Evolutionary conservation across 1,284 basidiomycete genomes (phyloP).

Genomic region (Trametes polyzona): DNA sequence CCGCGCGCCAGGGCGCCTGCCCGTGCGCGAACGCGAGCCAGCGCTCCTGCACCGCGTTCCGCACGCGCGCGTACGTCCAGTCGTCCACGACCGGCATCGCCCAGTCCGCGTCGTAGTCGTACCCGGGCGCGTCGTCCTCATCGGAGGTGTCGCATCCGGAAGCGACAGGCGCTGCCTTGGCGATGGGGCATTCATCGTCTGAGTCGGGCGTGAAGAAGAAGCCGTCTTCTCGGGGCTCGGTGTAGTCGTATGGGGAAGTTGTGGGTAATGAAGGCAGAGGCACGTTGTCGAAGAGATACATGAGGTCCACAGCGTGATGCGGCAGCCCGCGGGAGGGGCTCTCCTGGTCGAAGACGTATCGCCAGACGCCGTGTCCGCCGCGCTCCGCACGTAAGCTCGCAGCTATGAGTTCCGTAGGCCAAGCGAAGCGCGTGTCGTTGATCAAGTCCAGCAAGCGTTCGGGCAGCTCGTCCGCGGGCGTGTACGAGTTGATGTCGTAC

Average conservation of each 20-base stretch:
- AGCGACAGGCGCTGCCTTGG: neutral
- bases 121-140: conserved; percentile 25
- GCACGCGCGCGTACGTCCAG: conserved; percentile 64
- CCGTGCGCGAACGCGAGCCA: conserved; percentile 79
- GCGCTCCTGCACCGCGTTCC: conserved; percentile 67
- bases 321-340: conserved; percentile 61
- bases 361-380: conserved; percentile 63
- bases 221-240: conserved; percentile 27
- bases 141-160: conserved; percentile 31
- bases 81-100: conserved; percentile 53
- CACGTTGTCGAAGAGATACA: conserved; percentile 77
- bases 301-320: conserved; percentile 70
- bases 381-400: conserved; percentile 45
- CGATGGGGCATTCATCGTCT: conserved; percentile 22
- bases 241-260: conserved; percentile 21
- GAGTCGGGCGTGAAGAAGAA: conserved; percentile 28
- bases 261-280: conserved; percentile 39
- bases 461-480: conserved; percentile 62
- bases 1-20: conserved; percentile 67
- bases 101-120: conserved; percentile 31
- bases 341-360: conserved; percentile 81
- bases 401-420: conserved; percentile 70
- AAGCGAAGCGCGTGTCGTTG: conserved; percentile 71
- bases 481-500: conserved; percentile 67
- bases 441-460: conserved; percentile 71